Evolutionary conservation across 2,329 filamentous ascomycete genomes (phyloP).

Genomic region (Hypoxylon sp.): DNA sequence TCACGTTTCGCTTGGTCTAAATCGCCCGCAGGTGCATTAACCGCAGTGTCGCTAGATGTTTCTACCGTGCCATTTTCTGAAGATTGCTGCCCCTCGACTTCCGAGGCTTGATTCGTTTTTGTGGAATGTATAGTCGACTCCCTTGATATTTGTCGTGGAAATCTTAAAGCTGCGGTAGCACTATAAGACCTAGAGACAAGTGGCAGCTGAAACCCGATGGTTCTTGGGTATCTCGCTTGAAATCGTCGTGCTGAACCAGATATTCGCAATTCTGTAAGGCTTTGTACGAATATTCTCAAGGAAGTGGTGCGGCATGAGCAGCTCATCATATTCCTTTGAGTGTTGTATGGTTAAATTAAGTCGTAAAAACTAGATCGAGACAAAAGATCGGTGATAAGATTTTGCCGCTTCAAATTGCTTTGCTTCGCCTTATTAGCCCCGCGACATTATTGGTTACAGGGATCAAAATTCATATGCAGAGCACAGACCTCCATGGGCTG

Average conservation of each 20-base stretch:
- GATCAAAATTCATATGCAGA: too few species aligned
- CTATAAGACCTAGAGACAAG: conserved; percentile 35
- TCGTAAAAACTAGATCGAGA: too few species aligned
- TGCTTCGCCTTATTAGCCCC: too few species aligned
- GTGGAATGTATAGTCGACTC: conserved; percentile 1
- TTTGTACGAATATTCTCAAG: conserved; percentile 58
- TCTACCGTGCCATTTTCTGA: conserved; percentile 15
- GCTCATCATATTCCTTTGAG: conserved; percentile 50
- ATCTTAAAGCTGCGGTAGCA: conserved; percentile 32
- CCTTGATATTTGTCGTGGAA: conserved; percentile 21
- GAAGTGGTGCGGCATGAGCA: conserved; percentile 58
- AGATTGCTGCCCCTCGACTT: conserved; percentile 3
- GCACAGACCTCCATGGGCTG: too few species aligned
- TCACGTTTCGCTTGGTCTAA: conserved; percentile 36
- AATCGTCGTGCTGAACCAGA: conserved; percentile 30
- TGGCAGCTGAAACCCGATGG: conserved; percentile 19
- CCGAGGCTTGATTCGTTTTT: not conserved
- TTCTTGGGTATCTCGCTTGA: conserved; percentile 19
- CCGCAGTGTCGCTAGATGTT: not conserved
- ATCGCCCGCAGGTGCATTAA: conserved; percentile 27
- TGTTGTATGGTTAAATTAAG: not conserved
- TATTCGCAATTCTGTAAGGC: conserved; percentile 47
- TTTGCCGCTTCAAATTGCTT: conserved; percentile 15
- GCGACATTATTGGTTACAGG: too few species aligned
- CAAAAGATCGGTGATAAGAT: too few species aligned